Base-by-base conservation (phyloP, 768 basidiomycete genomes). In the Lactarius hatsudake region DNA sequence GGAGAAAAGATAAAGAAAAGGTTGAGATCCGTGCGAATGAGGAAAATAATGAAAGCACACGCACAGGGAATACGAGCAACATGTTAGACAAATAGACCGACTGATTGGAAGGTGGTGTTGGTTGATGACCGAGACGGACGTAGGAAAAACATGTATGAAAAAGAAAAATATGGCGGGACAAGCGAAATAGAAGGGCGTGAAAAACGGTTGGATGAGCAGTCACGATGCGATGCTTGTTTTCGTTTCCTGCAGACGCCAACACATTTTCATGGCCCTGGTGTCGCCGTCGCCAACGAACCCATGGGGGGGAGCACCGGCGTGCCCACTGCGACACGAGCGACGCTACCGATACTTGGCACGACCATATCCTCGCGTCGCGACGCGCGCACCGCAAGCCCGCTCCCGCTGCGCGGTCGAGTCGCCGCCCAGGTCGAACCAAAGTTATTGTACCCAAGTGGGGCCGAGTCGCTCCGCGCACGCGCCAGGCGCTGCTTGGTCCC, bases 391-490 rank as follows among this genome's bases (percentile, higher is more conserved):
- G 73, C 76, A 26, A 78, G 70, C 54, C 78, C 78, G 71, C 78
- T 78, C 61, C 78, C 78, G 72, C 78, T 78, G 32, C 78, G 66
- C 61, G 78, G 78, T 34, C 78, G 71, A 53, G 74, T 75, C 48
- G 73, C 72, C 40, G 77, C 69, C 79, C 80, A 76, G 70, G 71
- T 78, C 8, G 69, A 63, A 12, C 71, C 70, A 60, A 74, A 69
- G 66, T 58, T 58, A 9, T 72, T 82, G 72, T 87, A 86, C 53
- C 87, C 87, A 40, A 90, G 75, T 45, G 88, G 88, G 20, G 88
- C 85, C 38, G 84, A 86, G 72, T 90, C 88, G 72, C 87, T 88
- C 72, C 88, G 76, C 38, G 87, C 87, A n/a, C 88, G 80, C 61
- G 81, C 79, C 58, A 79, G 73, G 74, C 81, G 81, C 76, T 82